Base-by-base conservation (phyloP, 2,329 filamentous ascomycete genomes). In the Penicillium rolfsii region DNA sequence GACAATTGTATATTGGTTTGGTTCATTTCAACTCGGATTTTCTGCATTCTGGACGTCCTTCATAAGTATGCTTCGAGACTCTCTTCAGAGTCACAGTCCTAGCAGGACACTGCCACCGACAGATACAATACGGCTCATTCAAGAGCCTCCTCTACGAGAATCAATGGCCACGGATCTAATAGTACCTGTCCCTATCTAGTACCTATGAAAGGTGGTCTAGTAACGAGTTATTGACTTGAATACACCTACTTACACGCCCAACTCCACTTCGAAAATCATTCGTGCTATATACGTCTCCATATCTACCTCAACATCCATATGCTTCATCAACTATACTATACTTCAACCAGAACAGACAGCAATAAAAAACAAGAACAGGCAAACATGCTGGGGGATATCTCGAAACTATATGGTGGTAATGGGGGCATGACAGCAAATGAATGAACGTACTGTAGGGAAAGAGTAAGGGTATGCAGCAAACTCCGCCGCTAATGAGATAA, bases 401-500 rank as follows among this genome's bases (percentile, higher is more conserved):
- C 64, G 63, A 63, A 55, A 60, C 50, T 48, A 53, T 45, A 55
- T 58, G 40, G 55, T 56, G 45, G 55, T 56, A 28, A 30, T 33
- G 58, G 55, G 52, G 59, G 58, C 43, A 68, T 62, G 28, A 52
- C 59, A 59, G 58, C 58, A 61, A 61, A 49, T 50, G 62, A 66
- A 67, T 61, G 67, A 61, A 67, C 67, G 50, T 61, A 66, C 57
- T 59, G 53, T 55, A 62, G 57, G 63, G 30, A 54, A 46, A 46
- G 43, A 46, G 43, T 14, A 67, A 59, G 61, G 66, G 66, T 52
- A 67, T 65, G 59, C 54, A 64, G 63, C 66, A 66, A 69, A 68
- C 67, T 67, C 63, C 67, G 62, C 66, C 67, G 66, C 67, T 69
- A 55, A 68, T 69, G 67, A 64, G 62, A 64, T 46, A 63, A 65